Base-by-base conservation (phyloP, 2,329 filamentous ascomycete species). In the Cytospora piceae region DNA sequence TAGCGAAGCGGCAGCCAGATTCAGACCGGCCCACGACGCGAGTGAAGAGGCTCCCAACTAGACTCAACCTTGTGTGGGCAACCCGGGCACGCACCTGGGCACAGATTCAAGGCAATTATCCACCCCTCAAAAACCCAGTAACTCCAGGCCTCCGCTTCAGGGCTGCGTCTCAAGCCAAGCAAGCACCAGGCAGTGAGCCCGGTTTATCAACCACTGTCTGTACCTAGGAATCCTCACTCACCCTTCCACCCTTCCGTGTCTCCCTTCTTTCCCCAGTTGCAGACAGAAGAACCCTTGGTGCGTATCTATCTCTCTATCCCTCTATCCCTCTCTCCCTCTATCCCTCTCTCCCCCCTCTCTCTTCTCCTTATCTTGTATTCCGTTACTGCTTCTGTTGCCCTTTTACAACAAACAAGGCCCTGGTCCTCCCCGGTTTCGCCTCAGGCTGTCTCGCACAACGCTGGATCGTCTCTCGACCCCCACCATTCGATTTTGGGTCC, bases 381-480 rank as follows among this genome's bases (percentile, higher is more conserved):
- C 52, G 29, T 46, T 64, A 51, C 61, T 29, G 27, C 27, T 61
- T 42, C 34, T 42, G 51, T 55, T 29, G 60, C 39, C 32, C 60
- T 51, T 56, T 34, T 8, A 49, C 39, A 42, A 42, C 20, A 37
- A 37, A 42, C 39, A 20, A 42, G 39, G 34, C 3, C 51, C 59
- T 22, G 61, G 64, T 39, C 14, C 58, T 64, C 65, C 63, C 65
- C 46, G 58, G 62, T 67, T 55, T 58, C 55, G 59, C 65, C 53
- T 58, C 54, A 52, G 53, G 62, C 3, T 65, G 65, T 67, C 56
- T 67, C 62, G 65, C 62, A 60, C 42, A 56, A 60, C 42, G 58
- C 61, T 64, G 55, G 56, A 61, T 52, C 56, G 54, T 57, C 56
- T 55, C 58, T 31, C 49, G 11, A 29, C 11, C 29, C 32, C 39